These are phyloP conservation scores for Aureoboletus auriporus DNA, from an alignment of 768 basidiomycete genomes.

Conservation along the genomic window DNA sequence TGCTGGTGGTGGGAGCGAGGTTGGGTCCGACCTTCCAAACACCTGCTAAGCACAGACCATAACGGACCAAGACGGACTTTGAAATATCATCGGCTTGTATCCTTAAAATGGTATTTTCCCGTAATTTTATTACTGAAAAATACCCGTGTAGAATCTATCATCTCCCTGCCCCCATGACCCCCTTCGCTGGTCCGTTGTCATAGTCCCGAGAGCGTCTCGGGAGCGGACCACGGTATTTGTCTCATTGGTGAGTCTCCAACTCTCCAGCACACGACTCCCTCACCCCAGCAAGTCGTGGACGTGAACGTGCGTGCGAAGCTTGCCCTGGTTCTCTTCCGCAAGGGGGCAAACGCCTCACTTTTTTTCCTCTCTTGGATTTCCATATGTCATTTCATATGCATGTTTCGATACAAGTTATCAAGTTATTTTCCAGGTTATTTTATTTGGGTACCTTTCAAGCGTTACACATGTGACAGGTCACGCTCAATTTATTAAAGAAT, in stretches of 20 bases:
- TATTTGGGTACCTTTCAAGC: no score
- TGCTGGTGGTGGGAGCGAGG: constrained; percentile 59
- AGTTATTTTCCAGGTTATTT: no score
- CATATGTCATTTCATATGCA: constrained; percentile 3
- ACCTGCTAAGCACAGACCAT: constrained; percentile 37
- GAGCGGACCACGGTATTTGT: neutral
- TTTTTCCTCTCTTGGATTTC: constrained; percentile 8
- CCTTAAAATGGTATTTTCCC: constrained; percentile 10
- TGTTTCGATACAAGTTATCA: constrained; percentile 2
- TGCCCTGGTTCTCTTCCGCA: constrained; percentile 11
- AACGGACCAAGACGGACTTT: constrained; percentile 34
- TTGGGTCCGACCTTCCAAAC: constrained; percentile 43
- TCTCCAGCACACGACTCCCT: constrained; percentile 9
- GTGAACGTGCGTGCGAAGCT: constrained; percentile 28
- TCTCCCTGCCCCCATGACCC: neutral
- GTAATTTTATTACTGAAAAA: constrained; percentile 16
- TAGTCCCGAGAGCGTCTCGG: neutral
- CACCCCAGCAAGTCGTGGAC: constrained; percentile 12
- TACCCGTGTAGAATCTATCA: neutral
- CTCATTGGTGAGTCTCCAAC: neutral
- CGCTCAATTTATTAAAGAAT: no score
- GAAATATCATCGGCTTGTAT: constrained; percentile 20
- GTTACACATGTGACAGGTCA: no score
- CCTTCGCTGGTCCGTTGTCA: neutral
- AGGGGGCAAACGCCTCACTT: constrained; percentile 8